Base-by-base conservation (phyloP, 768 basidiomycete genomes). In the Mrakia gelida region DNA sequence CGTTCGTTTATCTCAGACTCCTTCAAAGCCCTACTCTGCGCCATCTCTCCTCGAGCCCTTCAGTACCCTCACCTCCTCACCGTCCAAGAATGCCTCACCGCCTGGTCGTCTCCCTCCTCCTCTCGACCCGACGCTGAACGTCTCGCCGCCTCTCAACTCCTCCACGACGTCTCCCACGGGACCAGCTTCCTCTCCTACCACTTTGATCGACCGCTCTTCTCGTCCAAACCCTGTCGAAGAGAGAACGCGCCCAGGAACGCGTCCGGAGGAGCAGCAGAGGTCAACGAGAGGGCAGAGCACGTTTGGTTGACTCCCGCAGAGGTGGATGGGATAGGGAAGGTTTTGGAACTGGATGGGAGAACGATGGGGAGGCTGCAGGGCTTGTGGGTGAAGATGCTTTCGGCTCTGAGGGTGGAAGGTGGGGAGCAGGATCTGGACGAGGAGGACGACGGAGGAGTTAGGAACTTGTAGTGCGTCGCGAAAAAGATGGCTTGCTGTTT, bases 1-100 rank as follows among this genome's bases (percentile, higher is more conserved):
- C 26, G 41, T 77, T 49, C 38, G 13, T 18, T 7, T 23, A 4
- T 43, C n/a, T 21, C 71, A 78, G 77, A 78, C 43, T 41, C 77
- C 15, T n/a, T 78, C 72, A 78, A 78, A 52, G 77, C 77, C 0
- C 61, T 78, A 18, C 13, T 73, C 13, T 78, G 73, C 30, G 73
- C 77, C 15, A 52, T 78, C 18, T 73, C 63, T 52, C 59, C 67
- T n/a, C 77, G 77, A 38, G 32, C 63, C 1, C 45, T 77, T 15
- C 76, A 77, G 45, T 72, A 77, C 59, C 71, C 76, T 32, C 71
- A 68, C 56, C 41, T 77, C 38, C 52, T 41, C 21, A 43, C 68
- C 56, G 54, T 77, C 9, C 45, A 41, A 2, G 28, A 56, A 16
- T 43, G 67, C 23, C 71, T 77, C n/a, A 38, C 38, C 13, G 7